Evolutionary conservation across 2,329 filamentous ascomycete genomes (phyloP).

Genomic region (Exophiala viscosa): DNA sequence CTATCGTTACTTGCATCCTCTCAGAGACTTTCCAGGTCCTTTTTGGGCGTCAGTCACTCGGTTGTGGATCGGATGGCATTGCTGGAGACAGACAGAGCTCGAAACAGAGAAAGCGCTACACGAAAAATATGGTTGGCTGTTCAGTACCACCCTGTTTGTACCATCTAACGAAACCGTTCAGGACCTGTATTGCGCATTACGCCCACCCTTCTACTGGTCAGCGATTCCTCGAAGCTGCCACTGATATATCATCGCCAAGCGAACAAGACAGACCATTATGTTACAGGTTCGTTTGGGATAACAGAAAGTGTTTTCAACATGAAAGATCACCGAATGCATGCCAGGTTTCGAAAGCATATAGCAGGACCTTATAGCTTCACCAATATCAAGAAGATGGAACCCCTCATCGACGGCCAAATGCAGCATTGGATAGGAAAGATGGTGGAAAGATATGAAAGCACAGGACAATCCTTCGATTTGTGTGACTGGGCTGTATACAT

Average conservation of each 20-base stretch:
- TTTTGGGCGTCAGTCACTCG: constrained; percentile 46
- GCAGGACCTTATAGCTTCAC: constrained; percentile 52
- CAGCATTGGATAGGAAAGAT: constrained; percentile 50
- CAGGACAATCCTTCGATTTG: constrained; percentile 51
- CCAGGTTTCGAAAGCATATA: constrained; percentile 52
- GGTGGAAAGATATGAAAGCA: constrained; percentile 44
- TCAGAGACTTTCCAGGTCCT: constrained; percentile 27
- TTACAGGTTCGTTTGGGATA: constrained; percentile 56
- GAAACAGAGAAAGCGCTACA: constrained; percentile 42
- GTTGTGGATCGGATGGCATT: constrained; percentile 54
- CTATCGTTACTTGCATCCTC: constrained; percentile 46
- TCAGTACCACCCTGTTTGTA: background rate
- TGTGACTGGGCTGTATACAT: constrained; percentile 55
- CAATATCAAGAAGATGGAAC: constrained; percentile 59
- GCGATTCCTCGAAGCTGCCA: constrained; percentile 53
- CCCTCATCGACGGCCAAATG: constrained; percentile 52
- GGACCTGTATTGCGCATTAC: constrained; percentile 53
- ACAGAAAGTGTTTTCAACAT: constrained; percentile 57
- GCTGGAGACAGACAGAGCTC: constrained; percentile 46
- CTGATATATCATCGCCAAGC: constrained; percentile 55
- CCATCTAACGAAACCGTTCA: constrained; percentile 24
- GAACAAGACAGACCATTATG: constrained; percentile 58
- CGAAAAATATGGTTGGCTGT: constrained; percentile 45
- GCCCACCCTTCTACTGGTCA: constrained; percentile 52
- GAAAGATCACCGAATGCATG: constrained; percentile 50